Conservation (phyloP, 805 yeast genomes). For the Sugiyamaella valdiviana region DNA sequence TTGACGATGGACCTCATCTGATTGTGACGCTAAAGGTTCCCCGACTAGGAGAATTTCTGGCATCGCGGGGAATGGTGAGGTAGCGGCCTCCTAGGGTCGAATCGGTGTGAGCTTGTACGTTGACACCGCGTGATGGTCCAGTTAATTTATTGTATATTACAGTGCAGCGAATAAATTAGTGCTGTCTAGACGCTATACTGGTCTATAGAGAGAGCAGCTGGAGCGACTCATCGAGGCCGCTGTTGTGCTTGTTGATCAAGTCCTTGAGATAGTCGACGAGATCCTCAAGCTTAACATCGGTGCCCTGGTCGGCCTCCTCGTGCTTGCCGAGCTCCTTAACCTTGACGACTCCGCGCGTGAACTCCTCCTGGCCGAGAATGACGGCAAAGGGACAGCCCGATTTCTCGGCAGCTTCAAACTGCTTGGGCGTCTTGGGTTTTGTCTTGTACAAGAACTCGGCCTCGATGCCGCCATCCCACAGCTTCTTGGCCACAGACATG, state of each 20-base stretch:
- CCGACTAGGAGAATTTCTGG: slow-evolving; percentile 9
- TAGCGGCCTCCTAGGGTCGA: neutral
- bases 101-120: neutral
- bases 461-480: slow-evolving; percentile 87
- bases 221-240: slow-evolving; percentile 14
- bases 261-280: slow-evolving; percentile 49
- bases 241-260: slow-evolving; percentile 35
- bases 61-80: neutral
- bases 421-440: slow-evolving; percentile 92
- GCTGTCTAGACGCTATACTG: neutral
- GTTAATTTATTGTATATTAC: neutral
- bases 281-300: slow-evolving; percentile 55
- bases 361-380: slow-evolving; percentile 94
- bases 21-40: slow-evolving; percentile 20
- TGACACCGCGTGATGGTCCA: neutral
- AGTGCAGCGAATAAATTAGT: neutral
- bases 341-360: slow-evolving; percentile 69
- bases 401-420: slow-evolving; percentile 96
- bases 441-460: slow-evolving; percentile 88
- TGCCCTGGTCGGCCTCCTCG: slow-evolving; percentile 83
- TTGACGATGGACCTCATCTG: slow-evolving; percentile 5
- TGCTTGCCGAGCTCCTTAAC: slow-evolving; percentile 87
- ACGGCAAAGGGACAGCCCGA: slow-evolving; percentile 86
- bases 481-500: slow-evolving; percentile 71
- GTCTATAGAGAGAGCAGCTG: slow-evolving; percentile 9